Conservation (phyloP, 805 yeast species). For the Cephaloascus fragrans region DNA sequence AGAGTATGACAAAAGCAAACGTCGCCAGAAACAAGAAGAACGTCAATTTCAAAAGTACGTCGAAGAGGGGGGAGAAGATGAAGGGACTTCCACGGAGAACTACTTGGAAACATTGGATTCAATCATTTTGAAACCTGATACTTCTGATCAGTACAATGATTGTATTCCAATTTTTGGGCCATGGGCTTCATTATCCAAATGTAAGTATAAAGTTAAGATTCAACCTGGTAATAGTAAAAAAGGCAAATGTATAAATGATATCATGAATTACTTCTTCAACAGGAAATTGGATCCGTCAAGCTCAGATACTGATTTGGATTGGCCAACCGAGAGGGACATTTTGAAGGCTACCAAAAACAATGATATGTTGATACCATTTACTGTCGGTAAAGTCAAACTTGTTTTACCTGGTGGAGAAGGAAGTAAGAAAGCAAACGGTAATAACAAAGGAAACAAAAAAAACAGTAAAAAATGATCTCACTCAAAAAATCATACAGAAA, state of each 20-base stretch:
- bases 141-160: slow-evolving; percentile 44
- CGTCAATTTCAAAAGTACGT: slow-evolving; percentile 33
- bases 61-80: slow-evolving; percentile 14
- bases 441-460: slow-evolving; percentile 9
- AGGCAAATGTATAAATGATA: slow-evolving; percentile 75
- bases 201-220: slow-evolving; percentile 73
- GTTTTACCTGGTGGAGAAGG: slow-evolving; percentile 40
- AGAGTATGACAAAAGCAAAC: slow-evolving; percentile 1
- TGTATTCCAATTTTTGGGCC: slow-evolving; percentile 89
- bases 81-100: slow-evolving; percentile 14
- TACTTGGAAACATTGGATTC: slow-evolving; percentile 35
- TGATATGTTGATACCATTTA: slow-evolving; percentile 58
- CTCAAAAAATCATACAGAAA: no score
- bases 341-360: slow-evolving; percentile 48
- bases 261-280: slow-evolving; percentile 45
- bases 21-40: slow-evolving; percentile 31
- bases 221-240: slow-evolving; percentile 77
- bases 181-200: slow-evolving; percentile 69
- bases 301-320: slow-evolving; percentile 44
- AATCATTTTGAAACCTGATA: slow-evolving; percentile 32
- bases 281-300: slow-evolving; percentile 28
- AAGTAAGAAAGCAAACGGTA: slow-evolving; percentile 10
- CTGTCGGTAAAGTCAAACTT: slow-evolving; percentile 64
- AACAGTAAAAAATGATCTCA: slow-evolving; percentile 4
- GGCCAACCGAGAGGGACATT: slow-evolving; percentile 60